phyloP scores from a whole-genome alignment of 2,329 filamentous ascomycete species.

The Cercospora janseana region DNA sequence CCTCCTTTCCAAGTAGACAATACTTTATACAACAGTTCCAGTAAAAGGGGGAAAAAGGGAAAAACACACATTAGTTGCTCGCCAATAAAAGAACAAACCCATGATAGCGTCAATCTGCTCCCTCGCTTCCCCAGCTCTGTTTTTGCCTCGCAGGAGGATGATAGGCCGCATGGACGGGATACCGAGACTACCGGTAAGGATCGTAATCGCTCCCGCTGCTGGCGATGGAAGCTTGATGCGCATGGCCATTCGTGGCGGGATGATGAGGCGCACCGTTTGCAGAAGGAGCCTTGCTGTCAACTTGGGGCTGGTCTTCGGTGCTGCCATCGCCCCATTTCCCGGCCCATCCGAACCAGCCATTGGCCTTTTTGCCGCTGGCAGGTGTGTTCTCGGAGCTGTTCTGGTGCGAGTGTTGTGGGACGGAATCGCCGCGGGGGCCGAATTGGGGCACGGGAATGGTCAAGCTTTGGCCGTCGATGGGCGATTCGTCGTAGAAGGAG shows the following conservation, averaged over 20 bases:
- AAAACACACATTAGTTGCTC: too few relatives aligned
- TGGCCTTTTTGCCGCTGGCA: constrained; percentile 17
- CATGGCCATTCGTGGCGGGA: constrained; percentile 14
- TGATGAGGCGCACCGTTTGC: constrained; percentile 10
- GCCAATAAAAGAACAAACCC: too few relatives aligned
- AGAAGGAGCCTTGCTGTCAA: constrained; percentile 7
- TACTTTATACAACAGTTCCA: too few relatives aligned
- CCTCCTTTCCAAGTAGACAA: too few relatives aligned
- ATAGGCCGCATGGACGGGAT: constrained; percentile 10
- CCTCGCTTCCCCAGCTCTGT: constrained; percentile 7
- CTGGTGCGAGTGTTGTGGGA: not conserved
- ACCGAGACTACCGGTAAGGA: constrained; percentile 28
- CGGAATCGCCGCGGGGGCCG: constrained; percentile 5
- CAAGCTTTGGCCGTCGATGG: constrained; percentile 14
- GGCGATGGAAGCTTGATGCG: constrained; percentile 14
- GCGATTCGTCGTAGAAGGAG: constrained; percentile 29
- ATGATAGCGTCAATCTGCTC: too few relatives aligned
- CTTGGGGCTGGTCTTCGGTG: constrained; percentile 13
- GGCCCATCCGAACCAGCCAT: constrained; percentile 29
- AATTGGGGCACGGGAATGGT: constrained; percentile 19
- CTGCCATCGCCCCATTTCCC: constrained; percentile 25
- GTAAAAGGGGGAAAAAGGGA: too few relatives aligned
- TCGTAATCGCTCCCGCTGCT: constrained; percentile 27
- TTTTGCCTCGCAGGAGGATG: constrained; percentile 1
- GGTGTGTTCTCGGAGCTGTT: not conserved